Conservation (phyloP, 202 grass and related monocot genomes). For the Setaria viridis region DNA sequence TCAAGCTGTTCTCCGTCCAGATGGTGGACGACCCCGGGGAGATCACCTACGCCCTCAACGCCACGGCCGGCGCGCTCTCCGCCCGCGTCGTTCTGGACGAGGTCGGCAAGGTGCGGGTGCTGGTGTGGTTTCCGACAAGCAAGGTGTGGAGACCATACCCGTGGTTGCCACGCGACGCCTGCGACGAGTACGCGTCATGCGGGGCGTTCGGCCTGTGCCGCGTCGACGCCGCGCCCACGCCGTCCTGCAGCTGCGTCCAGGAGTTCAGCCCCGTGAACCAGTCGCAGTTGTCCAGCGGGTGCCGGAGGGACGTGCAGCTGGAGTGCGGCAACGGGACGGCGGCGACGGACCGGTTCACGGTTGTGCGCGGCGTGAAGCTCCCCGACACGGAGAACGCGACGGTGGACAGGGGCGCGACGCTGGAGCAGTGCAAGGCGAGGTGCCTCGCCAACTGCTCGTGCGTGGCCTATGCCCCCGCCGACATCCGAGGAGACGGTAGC, state of each 20-base stretch:
- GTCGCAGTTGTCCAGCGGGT: conserved; percentile 10
- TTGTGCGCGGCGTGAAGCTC: conserved; percentile 30
- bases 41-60: conserved; percentile 24
- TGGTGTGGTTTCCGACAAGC: conserved; percentile 36
- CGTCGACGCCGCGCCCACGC: background rate
- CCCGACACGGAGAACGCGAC: conserved; percentile 51
- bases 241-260: conserved; percentile 43
- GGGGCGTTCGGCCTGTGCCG: conserved; percentile 34
- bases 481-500: conserved; percentile 1
- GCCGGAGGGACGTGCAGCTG: conserved; percentile 34
- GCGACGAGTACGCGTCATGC: conserved; percentile 39
- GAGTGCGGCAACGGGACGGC: conserved; percentile 1
- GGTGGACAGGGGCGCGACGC: background rate
- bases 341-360: conserved; percentile 30
- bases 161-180: background rate
- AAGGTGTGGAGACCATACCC: background rate
- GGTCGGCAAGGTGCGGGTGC: conserved; percentile 27
- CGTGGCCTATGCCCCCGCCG: conserved; percentile 45
- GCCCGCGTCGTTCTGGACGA: background rate
- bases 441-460: conserved; percentile 57
- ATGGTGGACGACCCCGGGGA: conserved; percentile 9
- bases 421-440: conserved; percentile 44
- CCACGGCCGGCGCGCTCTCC: background rate
- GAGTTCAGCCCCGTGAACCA: conserved; percentile 29
- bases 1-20: background rate